Percentiles rank a stretch among this genome's conserved stretches.
phyloP scores from a whole-genome alignment of 2,329 filamentous ascomycete species.

The Monilinia laxa region DNA sequence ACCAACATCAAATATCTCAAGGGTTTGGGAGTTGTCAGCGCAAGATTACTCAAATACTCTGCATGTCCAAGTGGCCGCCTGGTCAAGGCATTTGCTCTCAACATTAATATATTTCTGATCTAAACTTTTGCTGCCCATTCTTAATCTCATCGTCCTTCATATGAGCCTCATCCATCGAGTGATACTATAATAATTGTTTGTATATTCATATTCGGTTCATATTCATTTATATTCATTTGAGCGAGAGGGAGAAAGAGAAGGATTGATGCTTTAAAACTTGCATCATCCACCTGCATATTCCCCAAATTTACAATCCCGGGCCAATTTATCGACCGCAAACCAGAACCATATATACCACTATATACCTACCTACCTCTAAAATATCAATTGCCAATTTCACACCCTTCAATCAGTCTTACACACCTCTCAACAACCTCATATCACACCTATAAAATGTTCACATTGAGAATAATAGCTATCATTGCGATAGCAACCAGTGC shows the following conservation, averaged over 20 bases:
- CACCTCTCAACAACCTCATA: background rate
- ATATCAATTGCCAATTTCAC: too few species aligned
- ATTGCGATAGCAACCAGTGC: conserved; percentile 12
- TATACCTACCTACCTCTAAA: background rate
- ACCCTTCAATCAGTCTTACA: background rate
- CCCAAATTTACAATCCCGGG: background rate
- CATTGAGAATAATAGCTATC: conserved; percentile 5
- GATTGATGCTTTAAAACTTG: background rate
- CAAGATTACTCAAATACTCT: conserved; percentile 13
- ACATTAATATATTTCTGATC: background rate
- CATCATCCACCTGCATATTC: background rate
- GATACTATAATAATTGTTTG: conserved; percentile 8
- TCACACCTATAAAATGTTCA: conserved; percentile 10
- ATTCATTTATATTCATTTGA: background rate
- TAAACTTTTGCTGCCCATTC: background rate
- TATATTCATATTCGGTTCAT: background rate
- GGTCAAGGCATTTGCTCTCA: background rate
- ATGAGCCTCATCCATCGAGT: background rate
- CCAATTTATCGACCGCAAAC: background rate
- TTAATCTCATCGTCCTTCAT: too few species aligned
- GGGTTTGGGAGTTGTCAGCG: conserved; percentile 8
- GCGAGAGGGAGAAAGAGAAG: background rate
- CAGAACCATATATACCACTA: background rate
- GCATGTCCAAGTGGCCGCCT: conserved; percentile 8
- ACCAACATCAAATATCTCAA: background rate